Evolutionary conservation across 2,329 filamentous ascomycete species (phyloP).

Genomic region (Sclerotinia borealis): DNA sequence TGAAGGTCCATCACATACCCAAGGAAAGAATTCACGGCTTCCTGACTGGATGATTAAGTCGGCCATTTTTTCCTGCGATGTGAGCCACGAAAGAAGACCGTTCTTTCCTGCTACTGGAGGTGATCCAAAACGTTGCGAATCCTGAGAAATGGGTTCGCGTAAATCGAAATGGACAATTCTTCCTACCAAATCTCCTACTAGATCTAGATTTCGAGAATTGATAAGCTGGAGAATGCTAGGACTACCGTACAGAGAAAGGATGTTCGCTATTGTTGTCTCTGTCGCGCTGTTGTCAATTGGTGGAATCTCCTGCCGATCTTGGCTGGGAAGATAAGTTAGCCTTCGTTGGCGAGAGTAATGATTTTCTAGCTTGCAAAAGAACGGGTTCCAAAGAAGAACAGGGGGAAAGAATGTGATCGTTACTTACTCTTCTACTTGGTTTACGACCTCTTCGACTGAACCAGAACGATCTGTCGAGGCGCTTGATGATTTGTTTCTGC

Average conservation of each 20-base stretch:
- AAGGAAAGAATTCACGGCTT: background rate
- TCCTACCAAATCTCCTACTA: background rate
- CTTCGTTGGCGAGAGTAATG: background rate
- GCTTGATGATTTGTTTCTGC: background rate
- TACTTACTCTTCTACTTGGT: constrained; percentile 1
- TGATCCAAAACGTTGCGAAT: background rate
- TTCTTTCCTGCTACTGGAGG: background rate
- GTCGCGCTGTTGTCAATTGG: background rate
- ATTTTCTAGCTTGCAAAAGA: background rate
- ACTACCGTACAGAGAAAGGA: background rate
- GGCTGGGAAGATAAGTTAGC: background rate
- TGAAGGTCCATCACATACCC: background rate
- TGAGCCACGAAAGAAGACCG: constrained; percentile 1
- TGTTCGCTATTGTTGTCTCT: background rate
- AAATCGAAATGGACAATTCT: background rate
- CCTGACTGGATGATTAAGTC: background rate
- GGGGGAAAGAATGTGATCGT: background rate
- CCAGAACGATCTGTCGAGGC: background rate
- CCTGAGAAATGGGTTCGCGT: background rate
- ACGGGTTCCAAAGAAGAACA: background rate
- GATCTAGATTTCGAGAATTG: background rate
- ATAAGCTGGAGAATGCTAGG: background rate
- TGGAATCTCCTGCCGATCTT: background rate
- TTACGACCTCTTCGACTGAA: background rate
- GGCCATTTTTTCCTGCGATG: background rate